Conservation (phyloP, 116 monocot genomes). For the Iris pallida region DNA sequence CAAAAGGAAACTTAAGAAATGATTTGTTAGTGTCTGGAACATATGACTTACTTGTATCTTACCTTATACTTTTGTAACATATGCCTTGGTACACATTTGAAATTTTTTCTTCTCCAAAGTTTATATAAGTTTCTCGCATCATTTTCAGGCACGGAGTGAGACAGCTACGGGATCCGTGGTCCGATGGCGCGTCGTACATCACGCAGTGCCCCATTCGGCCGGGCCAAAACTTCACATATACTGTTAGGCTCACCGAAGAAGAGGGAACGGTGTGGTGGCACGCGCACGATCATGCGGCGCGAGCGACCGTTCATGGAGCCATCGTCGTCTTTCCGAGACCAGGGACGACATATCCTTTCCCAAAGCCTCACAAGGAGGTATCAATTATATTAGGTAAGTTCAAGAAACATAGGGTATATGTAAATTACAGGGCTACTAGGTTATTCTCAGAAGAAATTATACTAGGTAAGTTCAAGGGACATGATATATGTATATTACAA, state of each 20-base stretch:
- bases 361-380: conserved; percentile 29
- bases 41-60: no score
- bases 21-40: no score
- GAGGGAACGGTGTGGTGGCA: conserved; percentile 58
- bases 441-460: no score
- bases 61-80: no score
- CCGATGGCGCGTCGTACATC: conserved; percentile 36
- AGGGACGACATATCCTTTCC: conserved; percentile 25
- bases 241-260: conserved; percentile 16
- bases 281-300: conserved; percentile 31
- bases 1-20: no score
- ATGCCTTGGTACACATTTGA: background rate
- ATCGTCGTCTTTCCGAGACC: conserved; percentile 27
- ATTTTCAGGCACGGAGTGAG: conserved; percentile 41
- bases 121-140: background rate
- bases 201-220: conserved; percentile 42
- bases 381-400: conserved; percentile 26
- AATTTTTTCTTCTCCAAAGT: background rate
- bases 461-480: no score
- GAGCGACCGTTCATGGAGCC: conserved; percentile 42
- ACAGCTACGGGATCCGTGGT: conserved; percentile 41
- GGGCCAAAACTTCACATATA: conserved; percentile 19
- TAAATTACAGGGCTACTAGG: background rate
- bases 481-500: no score
- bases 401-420: background rate